Evolutionary conservation across 495 filamentous ascomycete species (phyloP).

Genomic region (Lasiosphaeria miniovina): DNA sequence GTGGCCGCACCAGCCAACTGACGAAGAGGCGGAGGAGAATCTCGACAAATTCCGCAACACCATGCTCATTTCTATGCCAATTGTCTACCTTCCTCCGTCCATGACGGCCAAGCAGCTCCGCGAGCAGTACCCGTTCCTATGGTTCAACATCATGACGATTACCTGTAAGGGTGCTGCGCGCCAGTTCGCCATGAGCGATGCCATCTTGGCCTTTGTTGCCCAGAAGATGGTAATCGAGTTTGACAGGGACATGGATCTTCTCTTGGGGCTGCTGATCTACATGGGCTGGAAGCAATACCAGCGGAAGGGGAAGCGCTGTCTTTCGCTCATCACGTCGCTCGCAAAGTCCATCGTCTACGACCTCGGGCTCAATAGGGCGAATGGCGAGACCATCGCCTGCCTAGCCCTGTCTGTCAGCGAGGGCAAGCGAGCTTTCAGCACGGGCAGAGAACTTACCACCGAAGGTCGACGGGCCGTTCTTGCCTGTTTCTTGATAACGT

Average conservation of each 20-base stretch:
- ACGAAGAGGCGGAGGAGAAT: conserved; percentile 29
- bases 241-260: conserved; percentile 53
- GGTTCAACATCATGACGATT: conserved; percentile 53
- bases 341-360: conserved; percentile 52
- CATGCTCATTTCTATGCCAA: conserved; percentile 34
- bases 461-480: conserved; percentile 54
- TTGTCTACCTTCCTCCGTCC: conserved; percentile 39
- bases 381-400: conserved; percentile 27
- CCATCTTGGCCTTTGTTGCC: conserved; percentile 41
- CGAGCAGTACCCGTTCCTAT: conserved; percentile 48
- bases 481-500: conserved; percentile 52
- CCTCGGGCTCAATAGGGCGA: conserved; percentile 52
- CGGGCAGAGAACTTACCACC: conserved; percentile 37
- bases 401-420: neutral
- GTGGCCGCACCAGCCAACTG: conserved; percentile 21
- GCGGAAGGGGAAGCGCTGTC: conserved; percentile 32
- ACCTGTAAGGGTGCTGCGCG: conserved; percentile 20
- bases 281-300: conserved; percentile 35
- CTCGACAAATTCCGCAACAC: conserved; percentile 31
- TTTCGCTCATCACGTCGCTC: conserved; percentile 47
- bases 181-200: conserved; percentile 25
- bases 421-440: conserved; percentile 8
- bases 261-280: conserved; percentile 51
- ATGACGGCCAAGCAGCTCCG: conserved; percentile 47
- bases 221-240: conserved; percentile 48